Evolutionary conservation across 2,329 filamentous ascomycete genomes (phyloP).

Genomic region (Cytospora mali): DNA sequence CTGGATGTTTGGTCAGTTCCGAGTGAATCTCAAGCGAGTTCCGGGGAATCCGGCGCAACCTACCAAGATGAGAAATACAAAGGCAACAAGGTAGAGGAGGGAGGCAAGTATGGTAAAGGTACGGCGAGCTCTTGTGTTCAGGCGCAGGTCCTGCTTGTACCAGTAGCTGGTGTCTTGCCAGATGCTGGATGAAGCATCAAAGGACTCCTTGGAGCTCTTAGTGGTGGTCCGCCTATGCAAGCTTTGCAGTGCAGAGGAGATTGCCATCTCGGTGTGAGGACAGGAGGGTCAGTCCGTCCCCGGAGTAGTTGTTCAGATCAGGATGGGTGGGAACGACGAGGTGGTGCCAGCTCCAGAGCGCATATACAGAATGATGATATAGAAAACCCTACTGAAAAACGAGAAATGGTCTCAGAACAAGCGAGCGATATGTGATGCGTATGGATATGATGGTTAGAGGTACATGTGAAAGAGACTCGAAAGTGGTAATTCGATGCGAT

Average conservation of each 20-base stretch:
- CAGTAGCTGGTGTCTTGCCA: constrained; percentile 24
- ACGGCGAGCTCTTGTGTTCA: constrained; percentile 55
- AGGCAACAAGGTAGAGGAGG: constrained; percentile 71
- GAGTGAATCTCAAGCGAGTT: neutral
- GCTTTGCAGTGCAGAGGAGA: constrained; percentile 23
- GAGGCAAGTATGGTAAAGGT: constrained; percentile 67
- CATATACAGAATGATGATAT: neutral
- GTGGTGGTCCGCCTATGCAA: constrained; percentile 26
- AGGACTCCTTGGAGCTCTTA: constrained; percentile 28
- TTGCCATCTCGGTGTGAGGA: constrained; percentile 16
- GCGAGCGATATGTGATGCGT: neutral
- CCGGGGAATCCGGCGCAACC: constrained; percentile 25
- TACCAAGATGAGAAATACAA: constrained; percentile 80
- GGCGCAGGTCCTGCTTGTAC: constrained; percentile 41
- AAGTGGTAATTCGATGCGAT: neutral
- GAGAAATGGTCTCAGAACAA: neutral
- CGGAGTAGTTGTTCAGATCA: neutral
- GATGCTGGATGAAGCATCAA: constrained; percentile 19
- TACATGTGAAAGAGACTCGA: neutral
- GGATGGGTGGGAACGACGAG: neutral
- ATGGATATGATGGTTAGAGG: neutral
- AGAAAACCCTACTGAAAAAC: neutral
- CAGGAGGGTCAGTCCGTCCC: constrained; percentile 20
- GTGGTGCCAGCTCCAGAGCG: neutral
- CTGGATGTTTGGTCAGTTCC: constrained; percentile 34